Evolutionary conservation across 768 basidiomycete species (phyloP), one percentile per base, ranked within the genome.

Genomic region (Hericium erinaceus): DNA sequence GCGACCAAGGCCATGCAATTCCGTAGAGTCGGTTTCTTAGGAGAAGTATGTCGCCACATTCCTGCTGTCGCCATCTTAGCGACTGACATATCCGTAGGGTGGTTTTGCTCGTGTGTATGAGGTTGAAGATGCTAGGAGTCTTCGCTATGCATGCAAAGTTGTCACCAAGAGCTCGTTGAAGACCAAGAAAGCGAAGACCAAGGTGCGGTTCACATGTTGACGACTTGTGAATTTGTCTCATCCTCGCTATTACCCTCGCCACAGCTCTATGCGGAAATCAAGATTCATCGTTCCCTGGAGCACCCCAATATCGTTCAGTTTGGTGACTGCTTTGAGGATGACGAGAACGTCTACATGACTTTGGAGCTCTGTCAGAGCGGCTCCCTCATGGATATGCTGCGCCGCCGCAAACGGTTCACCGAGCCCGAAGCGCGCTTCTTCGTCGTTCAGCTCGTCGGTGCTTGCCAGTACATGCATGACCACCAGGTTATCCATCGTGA

Each of bases 401-500:
- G 92, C 18, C 83, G 86, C 2, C 88, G 94, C 2, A 81, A 85
- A 44, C 84, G 91, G 28, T 89, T 94, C 72, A 85, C 88, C 15
- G 97, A 98, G 69, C 89, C 92, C 2, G 95, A 98, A 70, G 81
- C 91, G 1, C 87, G 95, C 13, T 94, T 86, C 74, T 95, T 89
- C 74, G 82, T 97, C 75, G 80, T 97, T 6, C 95, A 99, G 68
- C 82, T 98, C 62, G 87, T 97, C 66, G 93, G 92, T 20, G 95
- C 95, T 2, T 95, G 93, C 71, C 85, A 92, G 66, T 98, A 98
- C 76, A 95, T 99, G 94, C 95, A 98, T 70, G 80, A 81, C 28
- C 88, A 94, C 67, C 92, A 94, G 64, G 92, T 99, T 66, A 99
- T 99, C 68, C 95, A 98, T 71, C 89, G 95, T 28, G 95, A 99